Base-by-base conservation (phyloP, 495 filamentous ascomycete genomes). In the Penicillium pancosmium region DNA sequence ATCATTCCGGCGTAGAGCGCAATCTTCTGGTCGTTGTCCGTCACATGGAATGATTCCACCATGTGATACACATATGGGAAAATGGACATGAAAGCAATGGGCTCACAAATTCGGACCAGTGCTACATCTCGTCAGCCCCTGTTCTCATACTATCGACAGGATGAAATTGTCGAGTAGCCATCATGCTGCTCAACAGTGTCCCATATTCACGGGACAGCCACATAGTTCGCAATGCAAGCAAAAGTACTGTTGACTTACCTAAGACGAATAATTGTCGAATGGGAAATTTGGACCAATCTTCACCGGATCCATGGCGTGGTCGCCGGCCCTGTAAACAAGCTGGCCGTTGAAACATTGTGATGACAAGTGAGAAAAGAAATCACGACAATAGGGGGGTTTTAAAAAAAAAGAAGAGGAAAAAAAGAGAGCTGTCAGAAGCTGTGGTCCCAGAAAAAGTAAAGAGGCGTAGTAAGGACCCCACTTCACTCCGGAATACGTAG, bases 31-130 rank as follows among this genome's bases (percentile, higher is more conserved):
- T 90, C 82, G 66, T 91, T 87, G 57, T 88, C 71, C 46, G 92
- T 90, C 72, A 94, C 87, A 62, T 90, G 78, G 75, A 99, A 99
- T 36, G 90, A 91, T 64, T 90, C 81, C 49, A 98, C 90, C 94
- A 99, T 99, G 78, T 88, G 94, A 77, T 97, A 99, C 68, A 93
- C 92, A 70, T 99, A 99, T 4, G 94, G 95, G 69, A 99, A 98
- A 64, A 99, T 97, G 51, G 92, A 97, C 90, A 96, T 98, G 82
- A 99, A 98, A 10, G 94, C 95, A 72, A 99, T 97, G 48, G 94
- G 94, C 73, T 99, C 94, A 80, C 91, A 97, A 73, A 99, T 95
- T 64, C 94, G 87, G 70, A 91, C 95, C 61, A 96, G 74, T 35
- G 93, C 94, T 98, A 63, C 65, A 50, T 50, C 40, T 55, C 47